Conservation (phyloP, 2,329 filamentous ascomycete genomes). For the Exophiala calicioides region DNA sequence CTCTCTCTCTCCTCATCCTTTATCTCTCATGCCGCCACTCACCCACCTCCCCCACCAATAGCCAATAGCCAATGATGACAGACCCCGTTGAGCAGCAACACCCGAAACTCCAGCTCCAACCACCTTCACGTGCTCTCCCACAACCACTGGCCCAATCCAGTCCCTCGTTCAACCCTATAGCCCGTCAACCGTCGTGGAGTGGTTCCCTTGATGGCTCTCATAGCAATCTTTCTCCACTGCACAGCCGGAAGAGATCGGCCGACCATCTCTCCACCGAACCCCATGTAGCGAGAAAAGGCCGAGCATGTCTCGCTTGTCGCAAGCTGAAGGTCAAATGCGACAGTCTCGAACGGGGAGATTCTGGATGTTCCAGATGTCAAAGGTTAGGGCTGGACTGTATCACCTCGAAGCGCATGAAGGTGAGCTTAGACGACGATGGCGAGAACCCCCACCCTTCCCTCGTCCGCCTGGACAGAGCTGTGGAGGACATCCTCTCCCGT, state of each 20-base stretch:
- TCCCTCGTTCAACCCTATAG: constrained; percentile 11
- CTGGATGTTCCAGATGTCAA: constrained; percentile 32
- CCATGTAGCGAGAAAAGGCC: constrained; percentile 30
- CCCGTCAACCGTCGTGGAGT: constrained; percentile 21
- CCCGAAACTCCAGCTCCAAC: too few relatives aligned
- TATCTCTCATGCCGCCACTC: too few relatives aligned
- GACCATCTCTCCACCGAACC: constrained; percentile 25
- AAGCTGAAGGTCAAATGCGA: constrained; percentile 33
- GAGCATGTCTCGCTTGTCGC: constrained; percentile 31
- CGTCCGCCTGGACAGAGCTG: constrained; percentile 28
- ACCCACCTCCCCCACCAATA: too few relatives aligned
- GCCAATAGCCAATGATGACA: too few relatives aligned
- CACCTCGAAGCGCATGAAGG: constrained; percentile 28
- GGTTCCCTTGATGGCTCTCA: constrained; percentile 14
- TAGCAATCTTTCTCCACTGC: constrained; percentile 7
- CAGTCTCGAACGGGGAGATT: constrained; percentile 28
- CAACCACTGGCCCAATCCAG: constrained; percentile 11
- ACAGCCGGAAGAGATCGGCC: constrained; percentile 25
- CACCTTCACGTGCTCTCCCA: too few relatives aligned
- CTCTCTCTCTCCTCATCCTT: too few relatives aligned
- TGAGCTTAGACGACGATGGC: constrained; percentile 29
- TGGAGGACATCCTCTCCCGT: constrained; percentile 29
- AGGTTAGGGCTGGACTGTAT: constrained; percentile 30
- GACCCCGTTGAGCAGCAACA: too few relatives aligned
- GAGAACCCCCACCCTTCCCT: constrained; percentile 28